Evolutionary conservation across 208 protist species (phyloP).

Genomic region (Acanthamoeba castellanii): DNA sequence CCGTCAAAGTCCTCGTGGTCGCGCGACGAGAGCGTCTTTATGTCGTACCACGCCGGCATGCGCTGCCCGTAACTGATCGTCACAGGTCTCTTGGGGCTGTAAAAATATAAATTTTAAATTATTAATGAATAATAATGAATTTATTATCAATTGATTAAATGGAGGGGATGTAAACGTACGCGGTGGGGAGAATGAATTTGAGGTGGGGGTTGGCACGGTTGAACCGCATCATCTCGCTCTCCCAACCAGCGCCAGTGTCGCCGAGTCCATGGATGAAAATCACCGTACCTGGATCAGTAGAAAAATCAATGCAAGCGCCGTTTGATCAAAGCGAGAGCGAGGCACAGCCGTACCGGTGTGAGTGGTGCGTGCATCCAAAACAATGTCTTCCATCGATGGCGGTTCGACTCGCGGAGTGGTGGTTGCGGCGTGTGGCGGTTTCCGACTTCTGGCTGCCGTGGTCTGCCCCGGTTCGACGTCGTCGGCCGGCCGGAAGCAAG

Average conservation of each 20-base stretch:
- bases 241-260: constrained; percentile 93
- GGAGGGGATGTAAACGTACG: constrained; percentile 72
- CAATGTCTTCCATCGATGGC: not conserved
- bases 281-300: constrained; percentile 82
- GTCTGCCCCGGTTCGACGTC: too few relatives aligned
- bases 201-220: constrained; percentile 89
- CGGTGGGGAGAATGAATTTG: constrained; percentile 94
- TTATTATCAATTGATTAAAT: not conserved
- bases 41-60: constrained; percentile 96
- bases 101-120: not conserved
- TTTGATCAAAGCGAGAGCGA: too few relatives aligned
- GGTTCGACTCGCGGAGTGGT: not conserved
- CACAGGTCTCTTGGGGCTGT: constrained; percentile 88
- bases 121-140: constrained; percentile 5
- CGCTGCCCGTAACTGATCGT: constrained; percentile 92
- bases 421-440: too few relatives aligned
- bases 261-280: constrained; percentile 94
- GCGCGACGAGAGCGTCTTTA: constrained; percentile 85
- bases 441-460: not conserved
- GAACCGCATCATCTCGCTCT: not conserved
- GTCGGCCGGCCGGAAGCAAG: too few relatives aligned
- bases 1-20: constrained; percentile 73
- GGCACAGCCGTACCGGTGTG: not conserved
- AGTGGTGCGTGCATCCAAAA: not conserved
- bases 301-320: not conserved